These are phyloP conservation scores for Heritiera littoralis DNA, from an alignment of 345 rosid genomes.

Conservation along the genomic window DNA sequence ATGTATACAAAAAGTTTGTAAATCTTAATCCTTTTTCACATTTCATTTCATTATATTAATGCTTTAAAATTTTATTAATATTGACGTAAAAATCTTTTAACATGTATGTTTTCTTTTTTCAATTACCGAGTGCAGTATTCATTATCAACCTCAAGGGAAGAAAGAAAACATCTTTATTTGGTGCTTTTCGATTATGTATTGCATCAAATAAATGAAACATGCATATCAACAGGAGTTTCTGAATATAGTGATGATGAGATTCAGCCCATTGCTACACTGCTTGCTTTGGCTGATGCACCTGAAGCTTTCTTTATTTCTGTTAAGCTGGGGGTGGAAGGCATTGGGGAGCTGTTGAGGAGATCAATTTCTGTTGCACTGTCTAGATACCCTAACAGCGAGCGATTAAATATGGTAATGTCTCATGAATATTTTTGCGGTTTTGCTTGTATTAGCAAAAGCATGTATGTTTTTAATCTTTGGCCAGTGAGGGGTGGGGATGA, in stretches of 20 bases:
- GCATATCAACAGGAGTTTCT: constrained; percentile 73
- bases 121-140: constrained; percentile 71
- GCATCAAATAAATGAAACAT: constrained; percentile 83
- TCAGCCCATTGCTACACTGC: constrained; percentile 76
- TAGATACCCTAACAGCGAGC: constrained; percentile 83
- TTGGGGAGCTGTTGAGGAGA: constrained; percentile 89
- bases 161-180: constrained; percentile 81
- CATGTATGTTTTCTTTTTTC: not conserved
- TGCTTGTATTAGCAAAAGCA: not conserved
- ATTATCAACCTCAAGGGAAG: constrained; percentile 77
- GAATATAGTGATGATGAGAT: constrained; percentile 86
- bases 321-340: constrained; percentile 93
- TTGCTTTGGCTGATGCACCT: constrained; percentile 86
- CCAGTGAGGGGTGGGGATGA: not conserved
- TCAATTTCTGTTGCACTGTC: constrained; percentile 77
- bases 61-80: not conserved
- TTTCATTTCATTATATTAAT: not conserved
- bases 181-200: constrained; percentile 87
- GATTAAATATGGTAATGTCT: constrained; percentile 68
- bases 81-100: constrained; percentile 9
- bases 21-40: not conserved
- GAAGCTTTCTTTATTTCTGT: constrained; percentile 95
- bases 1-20: not conserved
- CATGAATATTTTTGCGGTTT: not conserved
- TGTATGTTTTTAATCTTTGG: not conserved